Conservation (phyloP, 208 protist species). For the Trypanosoma melophagium region DNA sequence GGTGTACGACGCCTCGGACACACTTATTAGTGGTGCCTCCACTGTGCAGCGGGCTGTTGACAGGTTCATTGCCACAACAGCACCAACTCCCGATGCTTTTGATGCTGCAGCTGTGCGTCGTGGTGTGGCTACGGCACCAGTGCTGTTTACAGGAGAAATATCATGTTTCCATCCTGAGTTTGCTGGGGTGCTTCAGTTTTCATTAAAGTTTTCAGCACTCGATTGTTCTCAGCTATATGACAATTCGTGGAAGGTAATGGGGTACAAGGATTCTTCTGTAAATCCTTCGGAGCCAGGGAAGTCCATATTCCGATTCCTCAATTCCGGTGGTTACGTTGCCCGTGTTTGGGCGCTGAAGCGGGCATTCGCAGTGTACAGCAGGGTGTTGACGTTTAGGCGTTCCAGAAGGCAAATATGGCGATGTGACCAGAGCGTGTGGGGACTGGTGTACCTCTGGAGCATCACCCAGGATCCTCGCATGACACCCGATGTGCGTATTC, state of each 20-base stretch:
- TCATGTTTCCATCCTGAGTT: slow-evolving; percentile 20
- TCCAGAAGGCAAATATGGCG: neutral
- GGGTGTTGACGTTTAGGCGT: neutral
- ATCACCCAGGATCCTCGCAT: neutral
- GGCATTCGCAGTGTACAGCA: slow-evolving; percentile 1
- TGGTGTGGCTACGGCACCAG: slow-evolving; percentile 9
- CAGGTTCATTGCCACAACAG: slow-evolving; percentile 12
- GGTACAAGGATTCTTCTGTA: neutral
- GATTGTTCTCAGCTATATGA: slow-evolving; percentile 17
- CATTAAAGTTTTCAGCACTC: no score
- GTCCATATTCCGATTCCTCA: slow-evolving; percentile 12
- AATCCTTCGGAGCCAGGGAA: neutral
- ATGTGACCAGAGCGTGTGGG: slow-evolving; percentile 25
- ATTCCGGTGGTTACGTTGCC: slow-evolving; percentile 21
- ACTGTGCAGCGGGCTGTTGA: neutral
- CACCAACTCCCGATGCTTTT: slow-evolving; percentile 8
- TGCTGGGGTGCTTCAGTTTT: neutral
- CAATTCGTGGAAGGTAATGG: neutral
- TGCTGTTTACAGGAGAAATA: slow-evolving; percentile 19
- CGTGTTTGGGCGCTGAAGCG: slow-evolving; percentile 25
- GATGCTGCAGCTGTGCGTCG: neutral
- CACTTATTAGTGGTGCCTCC: slow-evolving; percentile 6
- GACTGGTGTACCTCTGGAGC: slow-evolving; percentile 17
- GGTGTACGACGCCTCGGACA: slow-evolving; percentile 21
- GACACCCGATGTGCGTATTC: neutral